Conservation (phyloP, 371 early-diverging fungal species). For the Dinochytrium kinnereticum region DNA sequence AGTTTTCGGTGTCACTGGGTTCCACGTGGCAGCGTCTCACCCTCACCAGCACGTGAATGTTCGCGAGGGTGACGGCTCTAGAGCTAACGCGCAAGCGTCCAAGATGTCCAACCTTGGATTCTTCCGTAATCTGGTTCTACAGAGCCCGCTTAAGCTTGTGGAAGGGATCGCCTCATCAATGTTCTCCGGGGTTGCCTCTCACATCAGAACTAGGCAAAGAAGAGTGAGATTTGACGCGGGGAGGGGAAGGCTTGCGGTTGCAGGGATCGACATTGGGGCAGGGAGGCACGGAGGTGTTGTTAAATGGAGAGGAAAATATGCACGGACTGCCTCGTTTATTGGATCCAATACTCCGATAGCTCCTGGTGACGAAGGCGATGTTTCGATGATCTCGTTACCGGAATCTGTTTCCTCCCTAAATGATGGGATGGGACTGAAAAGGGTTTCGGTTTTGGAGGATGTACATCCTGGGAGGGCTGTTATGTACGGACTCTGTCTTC, state of each 20-base stretch:
- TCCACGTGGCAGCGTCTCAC: neutral
- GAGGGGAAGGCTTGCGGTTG: neutral
- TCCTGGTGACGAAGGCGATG: neutral
- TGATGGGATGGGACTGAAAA: neutral
- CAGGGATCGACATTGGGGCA: conserved; percentile 12
- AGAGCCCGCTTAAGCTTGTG: neutral
- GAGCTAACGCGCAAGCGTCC: neutral
- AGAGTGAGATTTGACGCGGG: conserved; percentile 4
- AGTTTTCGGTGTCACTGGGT: neutral
- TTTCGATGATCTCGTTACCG: neutral
- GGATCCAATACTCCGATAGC: neutral
- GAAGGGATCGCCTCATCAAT: neutral
- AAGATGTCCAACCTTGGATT: neutral
- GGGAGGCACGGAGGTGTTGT: conserved; percentile 15
- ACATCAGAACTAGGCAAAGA: neutral
- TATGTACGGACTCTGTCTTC: conserved; percentile 3
- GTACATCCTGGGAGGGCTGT: conserved; percentile 11
- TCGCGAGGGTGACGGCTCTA: neutral
- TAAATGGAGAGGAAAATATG: neutral
- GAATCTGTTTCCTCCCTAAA: neutral
- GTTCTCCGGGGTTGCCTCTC: neutral
- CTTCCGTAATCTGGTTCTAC: neutral
- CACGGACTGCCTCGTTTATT: neutral
- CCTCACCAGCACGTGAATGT: conserved; percentile 10
- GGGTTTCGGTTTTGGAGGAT: conserved; percentile 16